Conservation (phyloP, 2,329 filamentous ascomycete genomes). For the Cordyceps fumosorosea region DNA sequence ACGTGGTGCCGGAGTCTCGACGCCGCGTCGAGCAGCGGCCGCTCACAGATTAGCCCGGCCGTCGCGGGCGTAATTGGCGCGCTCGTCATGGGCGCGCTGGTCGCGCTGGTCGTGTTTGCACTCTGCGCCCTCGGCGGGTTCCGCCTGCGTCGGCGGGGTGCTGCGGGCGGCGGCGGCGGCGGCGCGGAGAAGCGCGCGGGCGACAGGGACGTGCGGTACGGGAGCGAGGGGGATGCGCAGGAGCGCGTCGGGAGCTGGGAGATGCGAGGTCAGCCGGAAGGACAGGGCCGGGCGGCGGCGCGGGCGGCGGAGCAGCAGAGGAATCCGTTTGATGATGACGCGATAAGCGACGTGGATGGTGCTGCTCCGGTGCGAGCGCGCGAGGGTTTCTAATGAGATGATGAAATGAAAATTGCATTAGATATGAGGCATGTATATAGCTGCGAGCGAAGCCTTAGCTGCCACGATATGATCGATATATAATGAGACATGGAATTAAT, state of each 20-base stretch:
- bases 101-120: slow-evolving; percentile 26
- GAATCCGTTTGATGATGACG: slow-evolving; percentile 24
- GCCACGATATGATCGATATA: background rate
- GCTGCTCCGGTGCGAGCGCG: slow-evolving; percentile 31
- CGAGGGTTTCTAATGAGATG: slow-evolving; percentile 29
- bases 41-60: slow-evolving; percentile 25
- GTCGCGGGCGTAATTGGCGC: slow-evolving; percentile 43
- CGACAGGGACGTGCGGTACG: slow-evolving; percentile 37
- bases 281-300: slow-evolving; percentile 20
- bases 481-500: background rate
- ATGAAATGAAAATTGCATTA: background rate
- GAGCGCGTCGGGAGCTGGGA: slow-evolving; percentile 47
- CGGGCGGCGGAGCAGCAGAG: slow-evolving; percentile 15
- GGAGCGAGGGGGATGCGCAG: slow-evolving; percentile 33
- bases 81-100: slow-evolving; percentile 29
- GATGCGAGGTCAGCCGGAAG: slow-evolving; percentile 24
- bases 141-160: slow-evolving; percentile 23
- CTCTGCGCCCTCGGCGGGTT: slow-evolving; percentile 29
- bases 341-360: slow-evolving; percentile 28
- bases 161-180: slow-evolving; percentile 34
- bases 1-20: slow-evolving; percentile 30
- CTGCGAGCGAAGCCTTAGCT: background rate
- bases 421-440: background rate
- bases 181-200: slow-evolving; percentile 37
- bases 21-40: slow-evolving; percentile 4